Percentiles rank a stretch among this genome's conserved stretches.
These are phyloP conservation scores for Aspergillus sergii DNA, from an alignment of 2,329 filamentous ascomycete species.

Conservation along the genomic window DNA sequence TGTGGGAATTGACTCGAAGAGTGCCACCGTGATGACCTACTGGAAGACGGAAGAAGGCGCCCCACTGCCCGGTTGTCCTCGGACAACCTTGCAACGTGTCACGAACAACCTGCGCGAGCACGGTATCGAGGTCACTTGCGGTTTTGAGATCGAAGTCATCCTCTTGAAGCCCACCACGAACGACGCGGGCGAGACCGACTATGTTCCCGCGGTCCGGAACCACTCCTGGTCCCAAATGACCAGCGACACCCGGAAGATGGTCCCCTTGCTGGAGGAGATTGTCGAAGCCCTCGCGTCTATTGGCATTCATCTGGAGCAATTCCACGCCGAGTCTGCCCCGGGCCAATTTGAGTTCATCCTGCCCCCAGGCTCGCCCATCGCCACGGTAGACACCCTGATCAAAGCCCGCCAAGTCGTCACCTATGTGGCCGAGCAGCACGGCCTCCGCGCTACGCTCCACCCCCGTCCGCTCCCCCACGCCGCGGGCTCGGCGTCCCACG, in stretches of 20 bases:
- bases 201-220: constrained; percentile 58
- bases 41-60: constrained; percentile 63
- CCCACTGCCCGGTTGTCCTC: constrained; percentile 63
- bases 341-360: constrained; percentile 81
- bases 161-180: constrained; percentile 59
- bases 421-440: constrained; percentile 63
- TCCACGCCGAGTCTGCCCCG: constrained; percentile 72
- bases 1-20: constrained; percentile 56
- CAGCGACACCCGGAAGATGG: constrained; percentile 59
- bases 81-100: constrained; percentile 61
- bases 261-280: constrained; percentile 67
- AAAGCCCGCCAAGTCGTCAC: constrained; percentile 71
- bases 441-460: constrained; percentile 70
- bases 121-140: constrained; percentile 64
- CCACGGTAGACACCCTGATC: constrained; percentile 71
- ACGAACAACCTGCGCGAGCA: constrained; percentile 56
- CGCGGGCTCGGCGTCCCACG: constrained; percentile 68
- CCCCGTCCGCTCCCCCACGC: constrained; percentile 63
- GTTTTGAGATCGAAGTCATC: constrained; percentile 81
- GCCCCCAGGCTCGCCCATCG: constrained; percentile 62
- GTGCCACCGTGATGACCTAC: constrained; percentile 68
- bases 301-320: constrained; percentile 69
- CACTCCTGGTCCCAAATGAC: constrained; percentile 73
- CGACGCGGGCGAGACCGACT: constrained; percentile 31
- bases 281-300: constrained; percentile 60